Base-by-base conservation (phyloP, 2,329 filamentous ascomycete genomes). In the Colletotrichum salicis region DNA sequence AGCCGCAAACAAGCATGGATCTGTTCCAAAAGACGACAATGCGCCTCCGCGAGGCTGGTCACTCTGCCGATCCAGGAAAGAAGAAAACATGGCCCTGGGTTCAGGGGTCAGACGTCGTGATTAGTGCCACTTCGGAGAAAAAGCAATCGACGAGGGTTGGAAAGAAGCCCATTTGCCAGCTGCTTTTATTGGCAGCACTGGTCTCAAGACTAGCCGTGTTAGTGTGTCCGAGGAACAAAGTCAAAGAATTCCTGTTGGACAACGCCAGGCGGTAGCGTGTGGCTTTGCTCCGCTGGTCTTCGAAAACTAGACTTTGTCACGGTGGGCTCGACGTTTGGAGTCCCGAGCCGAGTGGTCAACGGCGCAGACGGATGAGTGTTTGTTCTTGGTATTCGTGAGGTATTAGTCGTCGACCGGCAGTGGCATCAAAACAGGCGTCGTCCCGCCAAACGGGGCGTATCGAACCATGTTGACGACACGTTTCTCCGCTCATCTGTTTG, bases 101-200 rank as follows among this genome's bases (percentile, higher is more conserved):
- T 58, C 67, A 63, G 65, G 67, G 70, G 45, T 64, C 24, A 64
- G 45, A 19, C 35, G 51, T 56, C 33, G 55, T 51, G 52, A 31
- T 55, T 64, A 29, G 51, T 45, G 54, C 33, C 24, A 27, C 48
- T 33, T 69, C 67, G 59, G 70, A 69, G 56, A 69, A 59, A 70
- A 70, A 70, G 58, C 48, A 70, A 56, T 64, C 35, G 60, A 33
- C 33, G 65, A 56, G 70, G 60, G 55, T 37, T 72, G 70, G 70
- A 72, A 69, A 24, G 64, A 64, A 56, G 65, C 70, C 70, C 66
- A 64, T 72, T 72, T 70, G 65, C 22, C 65, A 70, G 60, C 8
- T 64, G 64, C 65, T 70, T 70, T 64, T 45, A 72, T 64, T 72
- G 60, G 70, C 48, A 70, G 60, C 65, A 55, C 35, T 24, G 55